Percentiles rank a stretch among this genome's conserved stretches.
These are phyloP conservation scores for Bromus sterilis DNA, from an alignment of 176 grass and related monocot species.

Conservation along the genomic window DNA sequence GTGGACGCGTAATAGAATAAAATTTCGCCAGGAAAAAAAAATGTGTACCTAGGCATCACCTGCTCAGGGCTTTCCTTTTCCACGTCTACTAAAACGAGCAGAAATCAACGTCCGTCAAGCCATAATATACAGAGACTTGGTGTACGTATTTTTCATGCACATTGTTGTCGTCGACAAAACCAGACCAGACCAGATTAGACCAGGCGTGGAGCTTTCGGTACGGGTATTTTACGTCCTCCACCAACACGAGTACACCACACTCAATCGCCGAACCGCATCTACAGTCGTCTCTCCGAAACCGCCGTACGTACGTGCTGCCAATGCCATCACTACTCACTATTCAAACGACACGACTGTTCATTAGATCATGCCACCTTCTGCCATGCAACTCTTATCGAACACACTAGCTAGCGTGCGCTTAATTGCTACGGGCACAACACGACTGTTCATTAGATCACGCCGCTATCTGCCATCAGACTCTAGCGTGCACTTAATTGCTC, in stretches of 20 bases:
- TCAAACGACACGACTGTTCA: constrained; percentile 1
- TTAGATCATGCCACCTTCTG: background rate
- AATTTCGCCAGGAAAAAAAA: no score
- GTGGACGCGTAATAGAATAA: no score
- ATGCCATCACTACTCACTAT: constrained; percentile 13
- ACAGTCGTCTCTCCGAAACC: background rate
- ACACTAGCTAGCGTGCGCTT: background rate
- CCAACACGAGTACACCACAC: background rate
- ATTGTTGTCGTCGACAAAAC: no score
- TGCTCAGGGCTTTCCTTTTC: no score
- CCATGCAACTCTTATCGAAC: no score
- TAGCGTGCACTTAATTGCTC: background rate
- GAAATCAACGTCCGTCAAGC: no score
- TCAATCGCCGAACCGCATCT: background rate
- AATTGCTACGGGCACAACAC: constrained; percentile 12
- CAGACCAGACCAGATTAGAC: background rate
- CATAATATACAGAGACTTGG: no score
- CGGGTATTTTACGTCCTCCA: background rate
- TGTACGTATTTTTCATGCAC: no score
- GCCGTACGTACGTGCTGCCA: constrained; percentile 8
- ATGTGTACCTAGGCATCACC: no score
- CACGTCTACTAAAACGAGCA: no score
- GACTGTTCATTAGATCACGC: constrained; percentile 6
- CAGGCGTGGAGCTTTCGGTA: background rate
- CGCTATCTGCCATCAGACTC: background rate